phyloP scores from a whole-genome alignment of 2,329 filamentous ascomycete species.

The Paecilomyces variotii region DNA sequence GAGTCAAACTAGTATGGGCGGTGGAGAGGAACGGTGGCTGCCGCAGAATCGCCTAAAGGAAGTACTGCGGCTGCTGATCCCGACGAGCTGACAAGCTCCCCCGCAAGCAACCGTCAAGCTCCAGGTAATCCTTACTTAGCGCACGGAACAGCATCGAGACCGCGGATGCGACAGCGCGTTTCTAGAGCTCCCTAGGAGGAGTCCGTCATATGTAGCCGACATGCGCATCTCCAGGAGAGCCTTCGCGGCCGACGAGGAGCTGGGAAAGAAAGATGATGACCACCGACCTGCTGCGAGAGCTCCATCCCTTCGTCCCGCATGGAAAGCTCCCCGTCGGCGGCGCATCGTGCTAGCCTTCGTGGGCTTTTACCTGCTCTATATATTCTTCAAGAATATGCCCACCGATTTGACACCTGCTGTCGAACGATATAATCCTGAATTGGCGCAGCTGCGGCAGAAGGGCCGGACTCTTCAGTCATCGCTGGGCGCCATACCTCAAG shows the following conservation, averaged over 20 bases:
- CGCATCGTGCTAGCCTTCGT: conserved; percentile 44
- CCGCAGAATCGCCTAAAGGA: not conserved
- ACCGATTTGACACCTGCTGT: conserved; percentile 34
- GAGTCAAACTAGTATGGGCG: not conserved
- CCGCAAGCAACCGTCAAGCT: conserved; percentile 4
- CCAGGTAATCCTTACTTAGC: not conserved
- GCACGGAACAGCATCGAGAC: not conserved
- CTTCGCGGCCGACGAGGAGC: conserved; percentile 51
- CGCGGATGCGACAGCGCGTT: conserved; percentile 5
- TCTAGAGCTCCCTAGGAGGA: conserved; percentile 15
- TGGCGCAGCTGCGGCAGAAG: conserved; percentile 11
- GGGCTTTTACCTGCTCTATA: conserved; percentile 48
- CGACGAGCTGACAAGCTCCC: not conserved
- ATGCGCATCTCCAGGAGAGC: conserved; percentile 36
- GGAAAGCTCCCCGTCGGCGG: conserved; percentile 34
- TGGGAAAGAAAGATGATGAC: conserved; percentile 59
- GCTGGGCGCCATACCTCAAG: not conserved
- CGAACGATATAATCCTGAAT: conserved; percentile 21
- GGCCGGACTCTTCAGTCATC: conserved; percentile 1
- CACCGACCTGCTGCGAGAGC: conserved; percentile 35
- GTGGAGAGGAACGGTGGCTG: not conserved
- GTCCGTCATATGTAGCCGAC: conserved; percentile 10
- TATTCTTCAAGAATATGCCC: conserved; percentile 59
- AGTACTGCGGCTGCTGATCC: not conserved
- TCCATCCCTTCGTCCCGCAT: conserved; percentile 23